These are phyloP conservation scores for Picea abies DNA, from an alignment of 83 land plant genomes.

Conservation along the genomic window DNA sequence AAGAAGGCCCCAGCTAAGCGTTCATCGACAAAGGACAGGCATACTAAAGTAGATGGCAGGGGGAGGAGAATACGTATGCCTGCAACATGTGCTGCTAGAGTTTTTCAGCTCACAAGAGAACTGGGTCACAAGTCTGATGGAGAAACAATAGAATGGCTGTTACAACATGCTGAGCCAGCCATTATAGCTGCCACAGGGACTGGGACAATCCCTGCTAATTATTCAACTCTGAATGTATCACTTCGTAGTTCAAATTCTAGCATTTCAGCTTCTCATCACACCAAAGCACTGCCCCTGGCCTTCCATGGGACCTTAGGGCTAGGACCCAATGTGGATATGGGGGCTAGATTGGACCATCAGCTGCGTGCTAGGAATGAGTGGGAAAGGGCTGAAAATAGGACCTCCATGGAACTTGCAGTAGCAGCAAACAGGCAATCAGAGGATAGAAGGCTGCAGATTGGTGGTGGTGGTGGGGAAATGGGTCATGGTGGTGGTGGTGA, in stretches of 20 bases:
- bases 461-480: background rate
- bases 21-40: constrained; percentile 35
- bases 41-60: constrained; percentile 43
- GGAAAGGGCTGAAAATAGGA: constrained; percentile 10
- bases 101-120: constrained; percentile 51
- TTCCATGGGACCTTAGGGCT: constrained; percentile 37
- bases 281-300: constrained; percentile 36
- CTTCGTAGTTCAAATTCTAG: constrained; percentile 42
- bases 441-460: background rate
- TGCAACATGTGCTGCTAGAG: constrained; percentile 43
- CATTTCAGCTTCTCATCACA: constrained; percentile 36
- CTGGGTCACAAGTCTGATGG: constrained; percentile 52
- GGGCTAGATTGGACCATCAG: constrained; percentile 10
- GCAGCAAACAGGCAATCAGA: background rate
- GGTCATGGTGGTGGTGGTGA: background rate
- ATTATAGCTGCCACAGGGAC: constrained; percentile 72
- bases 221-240: constrained; percentile 49
- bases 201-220: constrained; percentile 77
- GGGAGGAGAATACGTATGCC: constrained; percentile 37
- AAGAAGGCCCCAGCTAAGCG: constrained; percentile 28
- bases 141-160: constrained; percentile 48
- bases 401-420: constrained; percentile 3
- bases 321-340: constrained; percentile 9
- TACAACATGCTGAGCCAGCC: constrained; percentile 48
- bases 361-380: constrained; percentile 5